phyloP scores from a whole-genome alignment of 129 eudicot genomes.

The Dittrichia graveolens region DNA sequence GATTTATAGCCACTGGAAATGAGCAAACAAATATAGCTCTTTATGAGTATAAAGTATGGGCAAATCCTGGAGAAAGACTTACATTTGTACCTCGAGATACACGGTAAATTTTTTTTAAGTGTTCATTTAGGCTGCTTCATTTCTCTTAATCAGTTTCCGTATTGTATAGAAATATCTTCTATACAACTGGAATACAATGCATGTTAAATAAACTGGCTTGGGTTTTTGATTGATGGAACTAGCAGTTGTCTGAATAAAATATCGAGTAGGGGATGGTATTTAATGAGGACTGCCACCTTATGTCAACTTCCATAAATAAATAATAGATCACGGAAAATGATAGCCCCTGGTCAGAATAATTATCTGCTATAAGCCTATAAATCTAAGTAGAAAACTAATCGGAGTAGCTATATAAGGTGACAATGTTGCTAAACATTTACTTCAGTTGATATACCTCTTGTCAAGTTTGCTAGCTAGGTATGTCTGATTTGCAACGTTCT shows the following conservation, averaged over 20 bases:
- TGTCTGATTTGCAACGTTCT: no score
- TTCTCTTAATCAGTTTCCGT: background rate
- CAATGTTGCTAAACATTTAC: no score
- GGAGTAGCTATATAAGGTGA: no score
- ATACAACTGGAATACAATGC: conserved; percentile 8
- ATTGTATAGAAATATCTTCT: background rate
- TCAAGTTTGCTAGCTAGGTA: no score
- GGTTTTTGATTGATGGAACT: background rate
- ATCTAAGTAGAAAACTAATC: no score
- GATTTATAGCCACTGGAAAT: conserved; percentile 34
- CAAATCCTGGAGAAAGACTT: conserved; percentile 68
- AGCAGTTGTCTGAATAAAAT: background rate
- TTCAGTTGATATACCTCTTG: no score
- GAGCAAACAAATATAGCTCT: conserved; percentile 49
- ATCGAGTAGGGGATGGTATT: no score
- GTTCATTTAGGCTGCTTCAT: background rate
- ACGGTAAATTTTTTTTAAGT: conserved; percentile 49
- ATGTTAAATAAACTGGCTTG: conserved; percentile 1
- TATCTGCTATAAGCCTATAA: no score
- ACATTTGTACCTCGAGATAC: conserved; percentile 71
- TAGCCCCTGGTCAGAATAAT: no score
- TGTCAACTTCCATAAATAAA: no score
- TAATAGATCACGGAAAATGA: no score
- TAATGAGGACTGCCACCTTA: no score
- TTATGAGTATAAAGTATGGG: conserved; percentile 84